These are phyloP conservation scores for Phialocephala subalpina DNA, from an alignment of 2,329 filamentous ascomycete genomes.

Conservation along the genomic window DNA sequence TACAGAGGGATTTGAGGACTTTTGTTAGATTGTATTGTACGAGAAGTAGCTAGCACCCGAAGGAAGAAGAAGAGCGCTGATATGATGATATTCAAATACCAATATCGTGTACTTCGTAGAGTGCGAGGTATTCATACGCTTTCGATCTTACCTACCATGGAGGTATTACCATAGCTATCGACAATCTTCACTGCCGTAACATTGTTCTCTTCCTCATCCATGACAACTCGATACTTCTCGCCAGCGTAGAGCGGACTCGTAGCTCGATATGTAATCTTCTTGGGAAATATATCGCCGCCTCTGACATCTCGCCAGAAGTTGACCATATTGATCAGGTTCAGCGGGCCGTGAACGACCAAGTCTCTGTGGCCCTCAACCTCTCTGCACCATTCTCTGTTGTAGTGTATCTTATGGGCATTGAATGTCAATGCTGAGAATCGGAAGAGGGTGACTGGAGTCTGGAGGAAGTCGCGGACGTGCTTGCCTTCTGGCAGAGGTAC, in stretches of 20 bases:
- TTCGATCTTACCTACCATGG: constrained; percentile 44
- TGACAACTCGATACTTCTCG: constrained; percentile 53
- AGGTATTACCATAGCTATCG: constrained; percentile 40
- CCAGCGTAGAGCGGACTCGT: constrained; percentile 58
- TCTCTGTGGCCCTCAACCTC: constrained; percentile 66
- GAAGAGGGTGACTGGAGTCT: constrained; percentile 60
- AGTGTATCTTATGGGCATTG: constrained; percentile 87
- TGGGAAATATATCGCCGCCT: constrained; percentile 45
- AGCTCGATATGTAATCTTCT: constrained; percentile 55
- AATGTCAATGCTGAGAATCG: constrained; percentile 86
- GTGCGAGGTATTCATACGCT: background rate
- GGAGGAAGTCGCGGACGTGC: constrained; percentile 43
- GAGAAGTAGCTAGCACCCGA: no score
- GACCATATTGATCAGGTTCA: constrained; percentile 77
- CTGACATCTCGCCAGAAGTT: constrained; percentile 67
- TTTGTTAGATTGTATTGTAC: no score
- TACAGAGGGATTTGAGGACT: no score
- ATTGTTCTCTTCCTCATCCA: constrained; percentile 47
- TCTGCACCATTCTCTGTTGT: constrained; percentile 64
- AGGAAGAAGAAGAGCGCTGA: no score
- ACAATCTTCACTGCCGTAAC: constrained; percentile 37
- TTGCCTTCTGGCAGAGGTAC: constrained; percentile 32
- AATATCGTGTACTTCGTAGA: no score
- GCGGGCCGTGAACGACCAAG: constrained; percentile 80
- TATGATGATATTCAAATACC: no score